Evolutionary conservation across 352 stramenopile genomes (phyloP).

Genomic region (Pythium plurisporium): DNA sequence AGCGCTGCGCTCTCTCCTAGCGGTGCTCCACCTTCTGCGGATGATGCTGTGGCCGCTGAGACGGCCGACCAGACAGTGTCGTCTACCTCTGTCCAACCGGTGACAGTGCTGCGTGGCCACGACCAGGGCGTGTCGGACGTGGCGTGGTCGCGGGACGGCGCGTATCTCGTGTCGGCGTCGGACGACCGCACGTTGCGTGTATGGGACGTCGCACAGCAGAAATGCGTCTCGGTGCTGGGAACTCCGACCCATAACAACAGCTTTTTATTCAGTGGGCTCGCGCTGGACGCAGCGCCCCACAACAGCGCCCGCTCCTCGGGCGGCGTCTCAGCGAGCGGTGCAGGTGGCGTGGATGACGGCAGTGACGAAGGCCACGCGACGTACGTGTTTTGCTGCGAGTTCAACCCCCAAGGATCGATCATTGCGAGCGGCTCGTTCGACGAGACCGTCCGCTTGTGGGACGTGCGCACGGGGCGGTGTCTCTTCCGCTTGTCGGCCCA

Average conservation of each 20-base stretch:
- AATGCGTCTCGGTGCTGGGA: conserved; percentile 67
- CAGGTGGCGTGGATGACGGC: background rate
- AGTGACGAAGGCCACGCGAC: conserved; percentile 80
- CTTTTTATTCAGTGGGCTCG: conserved; percentile 27
- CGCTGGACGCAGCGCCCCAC: conserved; percentile 17
- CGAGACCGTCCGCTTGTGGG: conserved; percentile 95
- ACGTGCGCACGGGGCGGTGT: conserved; percentile 89
- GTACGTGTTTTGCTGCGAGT: conserved; percentile 94
- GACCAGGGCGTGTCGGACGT: conserved; percentile 93
- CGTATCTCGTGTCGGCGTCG: conserved; percentile 90
- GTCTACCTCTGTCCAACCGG: conserved; percentile 20
- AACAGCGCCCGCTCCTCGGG: background rate
- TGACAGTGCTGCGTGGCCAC: conserved; percentile 78
- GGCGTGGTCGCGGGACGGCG: conserved; percentile 83
- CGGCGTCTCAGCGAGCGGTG: background rate
- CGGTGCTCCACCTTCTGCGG: background rate
- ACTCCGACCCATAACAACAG: conserved; percentile 31
- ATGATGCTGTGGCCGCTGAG: background rate
- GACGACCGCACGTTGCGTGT: conserved; percentile 95
- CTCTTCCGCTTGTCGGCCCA: conserved; percentile 90
- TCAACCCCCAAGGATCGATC: conserved; percentile 93
- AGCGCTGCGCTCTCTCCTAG: background rate
- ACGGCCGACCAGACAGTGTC: too few relatives aligned
- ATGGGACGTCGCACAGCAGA: conserved; percentile 91
- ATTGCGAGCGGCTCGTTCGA: conserved; percentile 91